Evolutionary conservation across 306 rosid genomes (phyloP).

Genomic region (Hippophae tibetana): DNA sequence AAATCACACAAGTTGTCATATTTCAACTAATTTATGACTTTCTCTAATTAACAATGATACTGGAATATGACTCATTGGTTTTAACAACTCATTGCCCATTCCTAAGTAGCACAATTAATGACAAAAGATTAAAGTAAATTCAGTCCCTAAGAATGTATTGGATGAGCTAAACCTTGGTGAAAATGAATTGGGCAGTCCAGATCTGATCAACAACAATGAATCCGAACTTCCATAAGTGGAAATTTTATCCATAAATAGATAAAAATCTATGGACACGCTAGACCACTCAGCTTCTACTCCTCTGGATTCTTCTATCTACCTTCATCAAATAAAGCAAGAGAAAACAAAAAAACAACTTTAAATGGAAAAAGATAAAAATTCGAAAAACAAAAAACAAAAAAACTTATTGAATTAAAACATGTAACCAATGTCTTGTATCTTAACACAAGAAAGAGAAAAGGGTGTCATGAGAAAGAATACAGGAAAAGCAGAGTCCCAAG

Average conservation of each 20-base stretch:
- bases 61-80: conserved; percentile 40
- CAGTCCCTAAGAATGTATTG: conserved; percentile 32
- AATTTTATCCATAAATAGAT: conserved; percentile 25
- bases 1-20: conserved; percentile 56
- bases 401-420: conserved; percentile 20
- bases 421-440: conserved; percentile 44
- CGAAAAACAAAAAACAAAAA: neutral
- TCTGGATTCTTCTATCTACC: conserved; percentile 36
- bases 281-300: conserved; percentile 39
- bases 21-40: conserved; percentile 41
- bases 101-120: conserved; percentile 30
- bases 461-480: conserved; percentile 65
- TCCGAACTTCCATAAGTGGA: conserved; percentile 42
- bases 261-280: conserved; percentile 19
- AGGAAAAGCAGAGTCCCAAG: conserved; percentile 48
- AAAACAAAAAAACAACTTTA: conserved; percentile 39
- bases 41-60: conserved; percentile 41
- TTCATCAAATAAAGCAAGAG: conserved; percentile 40
- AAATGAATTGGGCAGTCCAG: conserved; percentile 49
- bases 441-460: conserved; percentile 44
- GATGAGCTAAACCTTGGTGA: conserved; percentile 40
- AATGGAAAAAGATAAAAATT: conserved; percentile 20
- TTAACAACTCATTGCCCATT: conserved; percentile 50
- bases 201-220: conserved; percentile 76
- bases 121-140: conserved; percentile 25